Conservation (phyloP, 306 rosid species). For the Rosa rugosa region DNA sequence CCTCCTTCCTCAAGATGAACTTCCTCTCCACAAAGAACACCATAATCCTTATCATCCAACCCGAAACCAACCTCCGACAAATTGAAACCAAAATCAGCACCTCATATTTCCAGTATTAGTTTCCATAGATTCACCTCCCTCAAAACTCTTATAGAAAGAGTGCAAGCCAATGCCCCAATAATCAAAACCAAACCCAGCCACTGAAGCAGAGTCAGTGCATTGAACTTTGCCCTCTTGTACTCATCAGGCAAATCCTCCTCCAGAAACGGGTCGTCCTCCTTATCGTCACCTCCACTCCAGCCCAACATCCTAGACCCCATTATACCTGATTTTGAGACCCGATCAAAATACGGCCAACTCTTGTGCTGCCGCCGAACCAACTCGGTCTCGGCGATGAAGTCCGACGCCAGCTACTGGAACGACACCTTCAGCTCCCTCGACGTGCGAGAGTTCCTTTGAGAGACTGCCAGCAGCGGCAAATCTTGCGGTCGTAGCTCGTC, state of each 20-base stretch:
- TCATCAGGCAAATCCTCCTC: constrained; percentile 72
- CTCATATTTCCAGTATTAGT: constrained; percentile 80
- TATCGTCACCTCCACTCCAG: constrained; percentile 40
- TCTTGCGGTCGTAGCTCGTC: not conserved
- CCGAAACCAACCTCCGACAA: too few species aligned
- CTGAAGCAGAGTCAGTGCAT: constrained; percentile 48
- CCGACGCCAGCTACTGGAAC: constrained; percentile 41
- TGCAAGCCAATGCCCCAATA: constrained; percentile 42
- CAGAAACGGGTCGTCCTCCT: constrained; percentile 71
- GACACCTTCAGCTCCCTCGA: constrained; percentile 64
- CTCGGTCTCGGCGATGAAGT: constrained; percentile 31
- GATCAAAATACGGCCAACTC: constrained; percentile 65
- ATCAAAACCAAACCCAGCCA: constrained; percentile 71
- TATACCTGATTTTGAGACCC: constrained; percentile 48
- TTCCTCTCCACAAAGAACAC: constrained; percentile 46
- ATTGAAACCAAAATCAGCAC: constrained; percentile 59
- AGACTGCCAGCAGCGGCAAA: constrained; percentile 52
- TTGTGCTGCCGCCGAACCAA: constrained; percentile 43
- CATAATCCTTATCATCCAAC: constrained; percentile 55
- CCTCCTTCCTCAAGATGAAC: constrained; percentile 59
- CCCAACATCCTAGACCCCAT: constrained; percentile 54
- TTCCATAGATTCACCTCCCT: constrained; percentile 51
- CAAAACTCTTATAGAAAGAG: constrained; percentile 38
- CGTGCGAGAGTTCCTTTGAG: constrained; percentile 29
- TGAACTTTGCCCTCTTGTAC: constrained; percentile 38